Evolutionary conservation across 164 flowering plant genomes (phyloP), one percentile per base, ranked within the genome.

Genomic region (Buxus sempervirens): DNA sequence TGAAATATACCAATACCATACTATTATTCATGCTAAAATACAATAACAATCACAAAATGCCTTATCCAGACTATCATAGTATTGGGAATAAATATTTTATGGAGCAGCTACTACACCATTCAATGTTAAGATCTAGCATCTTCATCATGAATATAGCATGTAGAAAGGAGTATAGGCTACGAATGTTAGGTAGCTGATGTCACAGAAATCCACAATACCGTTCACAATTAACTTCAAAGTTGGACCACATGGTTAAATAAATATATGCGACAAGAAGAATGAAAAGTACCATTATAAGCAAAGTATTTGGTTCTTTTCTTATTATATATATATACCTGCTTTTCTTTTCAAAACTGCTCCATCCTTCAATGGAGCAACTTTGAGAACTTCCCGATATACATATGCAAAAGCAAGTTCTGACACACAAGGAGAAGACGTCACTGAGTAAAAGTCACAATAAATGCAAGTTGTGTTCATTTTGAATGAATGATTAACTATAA

Each of bases 361-460:
- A 73, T 82, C 82, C 20, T 64, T 22, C 32, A 62, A 36, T 41
- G 80, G 21, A 42, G 72, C n/a, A 14, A 79, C 75, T 23, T 69
- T 69, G 18, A 53, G 36, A 60, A 83, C 90, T 76, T 92, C 99
- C 58, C 97, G 83, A 78, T 76, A 95, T 26, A 95, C 99, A 84
- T 87, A 95, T 60, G 91, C 91, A 82, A 75, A 82, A 62, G 97
- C 88, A 69, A 63, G 58, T 25, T 89, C 99, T 95, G 89, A 76
- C 64, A 81, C 21, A 58, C 5, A 72, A 15, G 25, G 27, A 24
- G 9, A 14, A 20, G 12, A 32, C 38, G 3, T 32, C 38, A 32
- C 38, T 32, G 3, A 32, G 7, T 32, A 32, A 65, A 65, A 36
- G 32, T 38, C 42, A 15, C 32, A 1, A 65, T 22, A 13, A 22